Percentiles rank a stretch among this genome's conserved stretches.
phyloP scores from a whole-genome alignment of 495 filamentous ascomycete species.

The Xylona heveae region DNA sequence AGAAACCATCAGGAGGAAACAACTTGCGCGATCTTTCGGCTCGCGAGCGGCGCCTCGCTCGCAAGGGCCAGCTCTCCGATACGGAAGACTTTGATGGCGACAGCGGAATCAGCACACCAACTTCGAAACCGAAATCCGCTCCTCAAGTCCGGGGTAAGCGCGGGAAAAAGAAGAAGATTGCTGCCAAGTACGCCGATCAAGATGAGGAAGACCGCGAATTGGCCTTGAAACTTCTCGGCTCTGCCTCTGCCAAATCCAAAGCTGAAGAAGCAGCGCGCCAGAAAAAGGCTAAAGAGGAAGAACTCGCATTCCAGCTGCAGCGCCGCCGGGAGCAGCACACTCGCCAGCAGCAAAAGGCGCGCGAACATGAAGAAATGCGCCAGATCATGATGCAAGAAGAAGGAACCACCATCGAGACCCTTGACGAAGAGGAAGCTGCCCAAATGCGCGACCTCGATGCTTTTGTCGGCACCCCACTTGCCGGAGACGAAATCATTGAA shows the following conservation, averaged over 20 bases:
- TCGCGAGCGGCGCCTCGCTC: conserved; percentile 24
- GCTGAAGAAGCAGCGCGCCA: conserved; percentile 29
- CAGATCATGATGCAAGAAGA: conserved; percentile 30
- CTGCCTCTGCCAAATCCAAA: conserved; percentile 32
- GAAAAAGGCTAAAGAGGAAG: conserved; percentile 36
- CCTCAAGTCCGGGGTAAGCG: conserved; percentile 53
- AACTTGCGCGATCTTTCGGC: conserved; percentile 25
- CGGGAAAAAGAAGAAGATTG: conserved; percentile 69
- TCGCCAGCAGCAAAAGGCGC: conserved; percentile 38
- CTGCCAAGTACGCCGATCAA: conserved; percentile 81
- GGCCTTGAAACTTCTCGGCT: conserved; percentile 64
- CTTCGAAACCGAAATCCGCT: conserved; percentile 6
- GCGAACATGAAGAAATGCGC: conserved; percentile 36
- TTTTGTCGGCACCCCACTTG: conserved; percentile 53
- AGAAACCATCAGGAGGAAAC: conserved; percentile 3
- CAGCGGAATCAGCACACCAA: too few species aligned
- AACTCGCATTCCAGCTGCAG: conserved; percentile 39
- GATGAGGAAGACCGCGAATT: conserved; percentile 79
- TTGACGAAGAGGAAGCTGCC: conserved; percentile 31
- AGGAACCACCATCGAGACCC: conserved; percentile 12
- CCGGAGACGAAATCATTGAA: conserved; percentile 74
- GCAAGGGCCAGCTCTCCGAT: conserved; percentile 21
- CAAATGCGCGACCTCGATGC: conserved; percentile 41
- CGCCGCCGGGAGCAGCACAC: conserved; percentile 63
- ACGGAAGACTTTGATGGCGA: too few species aligned